These are phyloP conservation scores for Abortiporus biennis DNA, from an alignment of 1,284 basidiomycete species.

Conservation along the genomic window DNA sequence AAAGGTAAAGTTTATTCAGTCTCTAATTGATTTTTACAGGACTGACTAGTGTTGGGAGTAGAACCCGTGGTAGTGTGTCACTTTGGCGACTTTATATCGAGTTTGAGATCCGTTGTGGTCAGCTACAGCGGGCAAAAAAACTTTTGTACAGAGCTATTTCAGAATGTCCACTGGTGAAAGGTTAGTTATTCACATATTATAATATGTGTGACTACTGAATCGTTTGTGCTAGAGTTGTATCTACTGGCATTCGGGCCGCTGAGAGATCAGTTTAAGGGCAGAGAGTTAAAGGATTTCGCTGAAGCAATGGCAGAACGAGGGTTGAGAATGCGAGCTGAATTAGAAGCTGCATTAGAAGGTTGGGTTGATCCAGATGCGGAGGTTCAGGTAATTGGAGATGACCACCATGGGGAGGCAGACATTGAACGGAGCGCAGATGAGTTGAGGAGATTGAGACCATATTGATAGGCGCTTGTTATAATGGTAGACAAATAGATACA, in stretches of 20 bases:
- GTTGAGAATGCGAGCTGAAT: slow-evolving; percentile 59
- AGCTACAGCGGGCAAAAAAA: slow-evolving; percentile 64
- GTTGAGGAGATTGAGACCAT: slow-evolving; percentile 58
- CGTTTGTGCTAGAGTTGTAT: slow-evolving; percentile 62
- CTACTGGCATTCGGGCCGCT: slow-evolving; percentile 78
- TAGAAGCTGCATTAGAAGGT: slow-evolving; percentile 57
- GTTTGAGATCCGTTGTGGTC: slow-evolving; percentile 69
- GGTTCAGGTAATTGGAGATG: slow-evolving; percentile 20
- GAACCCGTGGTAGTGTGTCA: slow-evolving; percentile 60
- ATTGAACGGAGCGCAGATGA: slow-evolving; percentile 58
- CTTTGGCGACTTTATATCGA: slow-evolving; percentile 82
- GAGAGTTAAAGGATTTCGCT: slow-evolving; percentile 64
- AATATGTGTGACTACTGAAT: slow-evolving; percentile 9
- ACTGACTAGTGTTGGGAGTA: slow-evolving; percentile 23
- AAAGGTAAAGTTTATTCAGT: slow-evolving; percentile 43
- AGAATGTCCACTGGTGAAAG: slow-evolving; percentile 80
- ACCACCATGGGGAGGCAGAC: slow-evolving; percentile 40
- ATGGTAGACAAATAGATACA: slow-evolving; percentile 8
- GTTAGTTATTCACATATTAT: slow-evolving; percentile 29
- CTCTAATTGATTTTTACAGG: background rate
- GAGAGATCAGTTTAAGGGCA: slow-evolving; percentile 56
- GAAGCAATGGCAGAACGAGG: slow-evolving; percentile 83
- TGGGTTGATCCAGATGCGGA: slow-evolving; percentile 28
- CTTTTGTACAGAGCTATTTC: slow-evolving; percentile 75
- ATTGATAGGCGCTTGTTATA: slow-evolving; percentile 23